Base-by-base conservation (phyloP, 306 rosid genomes). In the Casuarina cunninghamiana region DNA sequence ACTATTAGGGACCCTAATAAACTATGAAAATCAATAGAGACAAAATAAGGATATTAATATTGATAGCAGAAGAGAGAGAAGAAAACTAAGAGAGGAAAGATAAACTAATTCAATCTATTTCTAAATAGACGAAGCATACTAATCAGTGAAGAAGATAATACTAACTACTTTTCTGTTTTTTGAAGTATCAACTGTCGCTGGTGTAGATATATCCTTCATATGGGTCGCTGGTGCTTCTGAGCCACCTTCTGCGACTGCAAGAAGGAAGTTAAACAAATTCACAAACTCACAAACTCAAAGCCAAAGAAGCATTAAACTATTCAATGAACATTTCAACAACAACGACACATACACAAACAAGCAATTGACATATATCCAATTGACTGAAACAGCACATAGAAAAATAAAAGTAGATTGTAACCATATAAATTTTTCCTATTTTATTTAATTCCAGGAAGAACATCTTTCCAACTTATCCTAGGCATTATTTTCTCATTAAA, bases 81-180 rank as follows among this genome's bases (percentile, higher is more conserved):
- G 6, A 70, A 21, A 39, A 38, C 10, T 8, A 38, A 21, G 1
- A 69, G 9, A 45, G 15, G 16, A 58, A 41, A 65, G 42, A 15
- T 55, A 17, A 19, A 10, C 65, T 42, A 74, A 61, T 66, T 35
- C 48, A 17, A 72, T 58, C 11, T 38, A 50, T 72, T 76, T 66
- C 15, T 7, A 75, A 17, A 74, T 72, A 77, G 10, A 9, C 2
- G 17, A 63, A 74, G 69, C 62, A 73, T 13, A 39, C 12, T 19
- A 82, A 87, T 71, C 46, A 50, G 74, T 44, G 74, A 69, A 77
- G 69, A 77, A 32, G 50, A 55, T 75, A 67, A 67, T 68, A 84
- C 97, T 85, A 19, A 94, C 98, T 5, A 83, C 48, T 84, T 94
- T 94, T 84, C 70, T 90, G 84, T 32, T 85, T 83, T 90, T 94